These are phyloP conservation scores for Dioscorea cayenensis DNA, from an alignment of 116 monocot species.

Conservation along the genomic window DNA sequence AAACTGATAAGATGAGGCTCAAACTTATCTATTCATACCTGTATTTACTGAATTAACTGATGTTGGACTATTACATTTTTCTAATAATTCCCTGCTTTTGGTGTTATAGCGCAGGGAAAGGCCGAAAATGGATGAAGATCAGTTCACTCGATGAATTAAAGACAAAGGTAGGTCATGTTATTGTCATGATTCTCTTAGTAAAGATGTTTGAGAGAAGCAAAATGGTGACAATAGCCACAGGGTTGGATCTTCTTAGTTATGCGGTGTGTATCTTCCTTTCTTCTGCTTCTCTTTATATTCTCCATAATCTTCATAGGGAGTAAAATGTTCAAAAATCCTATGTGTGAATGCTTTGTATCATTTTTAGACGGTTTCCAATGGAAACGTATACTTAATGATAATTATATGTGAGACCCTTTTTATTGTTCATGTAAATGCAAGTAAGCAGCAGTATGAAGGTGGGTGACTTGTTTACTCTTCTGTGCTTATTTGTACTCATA, in stretches of 20 bases:
- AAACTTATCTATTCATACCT: too few species aligned
- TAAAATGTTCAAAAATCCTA: background rate
- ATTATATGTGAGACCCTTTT: too few species aligned
- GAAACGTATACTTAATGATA: too few species aligned
- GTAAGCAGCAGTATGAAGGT: too few species aligned
- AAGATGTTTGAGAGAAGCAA: conserved; percentile 99
- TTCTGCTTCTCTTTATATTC: conserved; percentile 91
- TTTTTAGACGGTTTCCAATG: too few species aligned
- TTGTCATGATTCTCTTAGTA: conserved; percentile 97
- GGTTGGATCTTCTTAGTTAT: conserved; percentile 86
- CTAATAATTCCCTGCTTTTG: background rate
- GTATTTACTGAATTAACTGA: too few species aligned
- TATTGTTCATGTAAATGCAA: too few species aligned
- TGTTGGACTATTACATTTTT: too few species aligned
- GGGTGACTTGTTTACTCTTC: too few species aligned
- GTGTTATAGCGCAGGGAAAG: conserved; percentile 50
- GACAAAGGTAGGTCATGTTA: conserved; percentile 98
- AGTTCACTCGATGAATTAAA: conserved; percentile 92
- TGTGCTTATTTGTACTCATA: too few species aligned
- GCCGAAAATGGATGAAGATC: conserved; percentile 95
- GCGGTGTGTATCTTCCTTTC: conserved; percentile 85
- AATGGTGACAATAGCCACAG: conserved; percentile 85
- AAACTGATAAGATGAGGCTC: too few species aligned
- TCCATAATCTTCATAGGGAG: conserved; percentile 83
- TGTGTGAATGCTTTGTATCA: too few species aligned